Percentiles rank a stretch among this genome's conserved stretches.
These are phyloP conservation scores for Leucogyrophana mollusca DNA, from an alignment of 768 basidiomycete genomes.

Conservation along the genomic window DNA sequence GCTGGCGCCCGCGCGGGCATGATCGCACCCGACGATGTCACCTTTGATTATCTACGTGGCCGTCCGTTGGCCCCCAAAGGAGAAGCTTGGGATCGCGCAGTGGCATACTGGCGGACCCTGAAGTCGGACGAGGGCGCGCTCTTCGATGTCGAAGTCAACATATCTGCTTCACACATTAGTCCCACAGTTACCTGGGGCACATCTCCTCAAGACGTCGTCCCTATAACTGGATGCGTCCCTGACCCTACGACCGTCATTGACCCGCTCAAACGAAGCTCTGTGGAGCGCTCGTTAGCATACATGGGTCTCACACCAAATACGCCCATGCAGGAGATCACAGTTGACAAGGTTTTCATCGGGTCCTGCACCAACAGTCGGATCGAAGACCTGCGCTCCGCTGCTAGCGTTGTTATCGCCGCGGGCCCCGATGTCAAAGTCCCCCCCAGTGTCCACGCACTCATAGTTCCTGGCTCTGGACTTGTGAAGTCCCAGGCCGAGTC, in stretches of 20 bases:
- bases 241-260: slow-evolving; percentile 69
- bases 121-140: slow-evolving; percentile 79
- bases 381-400: slow-evolving; percentile 88
- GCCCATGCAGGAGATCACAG: slow-evolving; percentile 71
- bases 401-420: slow-evolving; percentile 71
- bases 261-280: slow-evolving; percentile 62
- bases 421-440: slow-evolving; percentile 75
- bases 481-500: slow-evolving; percentile 90
- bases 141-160: slow-evolving; percentile 80
- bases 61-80: slow-evolving; percentile 82
- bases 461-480: slow-evolving; percentile 89
- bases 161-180: slow-evolving; percentile 80
- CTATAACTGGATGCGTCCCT: slow-evolving; percentile 83
- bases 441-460: slow-evolving; percentile 79
- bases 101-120: slow-evolving; percentile 80
- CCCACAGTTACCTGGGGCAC: slow-evolving; percentile 95
- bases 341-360: slow-evolving; percentile 93
- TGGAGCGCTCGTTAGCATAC: slow-evolving; percentile 76
- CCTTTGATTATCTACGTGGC: slow-evolving; percentile 79
- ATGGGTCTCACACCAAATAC: slow-evolving; percentile 84
- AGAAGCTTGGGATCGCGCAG: slow-evolving; percentile 82
- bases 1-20: slow-evolving; percentile 91
- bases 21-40: slow-evolving; percentile 87
- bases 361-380: slow-evolving; percentile 95
- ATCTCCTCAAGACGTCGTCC: slow-evolving; percentile 83